phyloP scores from a whole-genome alignment of 2,329 filamentous ascomycete species.

The Talaromyces sp. region DNA sequence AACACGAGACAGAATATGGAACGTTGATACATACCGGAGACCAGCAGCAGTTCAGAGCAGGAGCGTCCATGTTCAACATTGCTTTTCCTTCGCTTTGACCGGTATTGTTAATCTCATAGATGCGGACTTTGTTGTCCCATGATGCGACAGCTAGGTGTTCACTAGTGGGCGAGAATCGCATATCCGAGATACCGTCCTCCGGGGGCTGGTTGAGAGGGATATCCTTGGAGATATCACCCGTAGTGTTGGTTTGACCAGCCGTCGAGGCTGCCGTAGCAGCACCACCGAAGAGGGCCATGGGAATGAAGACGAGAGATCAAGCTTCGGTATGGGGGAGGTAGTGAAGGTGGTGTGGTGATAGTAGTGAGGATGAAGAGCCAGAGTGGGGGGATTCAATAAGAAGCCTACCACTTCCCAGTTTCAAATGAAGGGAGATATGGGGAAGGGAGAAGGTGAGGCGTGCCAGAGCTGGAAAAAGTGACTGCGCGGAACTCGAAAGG shows the following conservation, averaged over 20 bases:
- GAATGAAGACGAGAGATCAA: conserved; percentile 19
- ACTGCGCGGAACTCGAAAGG: conserved; percentile 3
- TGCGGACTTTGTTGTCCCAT: conserved; percentile 97
- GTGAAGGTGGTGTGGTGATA: background rate
- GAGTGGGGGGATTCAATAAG: too few species aligned
- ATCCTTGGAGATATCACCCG: conserved; percentile 90
- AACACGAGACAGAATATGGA: background rate
- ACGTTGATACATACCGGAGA: conserved; percentile 67
- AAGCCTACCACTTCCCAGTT: background rate
- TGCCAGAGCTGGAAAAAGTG: conserved; percentile 11
- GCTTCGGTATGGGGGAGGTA: background rate
- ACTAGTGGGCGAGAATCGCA: conserved; percentile 74
- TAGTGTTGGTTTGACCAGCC: conserved; percentile 63
- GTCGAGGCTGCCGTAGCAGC: conserved; percentile 50
- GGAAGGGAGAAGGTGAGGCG: background rate
- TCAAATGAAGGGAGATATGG: background rate
- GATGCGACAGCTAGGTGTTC: conserved; percentile 88
- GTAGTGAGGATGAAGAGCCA: background rate
- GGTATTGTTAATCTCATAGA: conserved; percentile 83
- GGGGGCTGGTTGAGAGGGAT: conserved; percentile 77
- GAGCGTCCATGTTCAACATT: conserved; percentile 80
- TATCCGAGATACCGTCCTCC: conserved; percentile 84
- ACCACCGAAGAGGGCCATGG: conserved; percentile 55
- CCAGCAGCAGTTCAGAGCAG: conserved; percentile 84
- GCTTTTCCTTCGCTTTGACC: conserved; percentile 84